Evolutionary conservation across 2,329 filamentous ascomycete genomes (phyloP), one percentile per base, ranked within the genome.

Genomic region (Diplodia scrobiculata): DNA sequence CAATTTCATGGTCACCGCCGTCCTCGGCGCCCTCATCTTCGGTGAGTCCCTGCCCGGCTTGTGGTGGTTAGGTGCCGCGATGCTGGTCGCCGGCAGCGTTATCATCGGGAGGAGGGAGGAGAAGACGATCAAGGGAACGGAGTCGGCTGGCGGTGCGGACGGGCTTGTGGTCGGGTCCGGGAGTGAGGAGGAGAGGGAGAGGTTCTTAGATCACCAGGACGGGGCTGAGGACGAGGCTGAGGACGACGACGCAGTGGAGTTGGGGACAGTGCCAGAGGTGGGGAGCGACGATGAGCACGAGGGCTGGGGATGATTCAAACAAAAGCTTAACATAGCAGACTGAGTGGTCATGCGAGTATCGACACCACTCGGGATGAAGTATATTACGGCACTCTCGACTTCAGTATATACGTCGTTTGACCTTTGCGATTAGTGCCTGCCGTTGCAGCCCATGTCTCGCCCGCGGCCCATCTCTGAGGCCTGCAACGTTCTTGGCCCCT

Each of bases 1-100:
- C 66, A 94, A 94, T 79, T 94, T 94, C 76, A 84, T 94, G 78
- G 78, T 92, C 68, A 93, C 91, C 0, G 91, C 91, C 7, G 69
- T 93, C 6, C 80, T 93, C 21, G 90, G 91, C 29, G 81, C 85
- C 59, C 76, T 85, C 67, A 86, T 94, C 70, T 94, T 94, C 76
- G 83, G 85, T 25, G 91, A 94, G 78, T 78, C 81, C 1, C 79
- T 94, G 32, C 89, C 90, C 0, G 86, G 85, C 10, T 78, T 92
- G 48, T 94, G 91, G 91, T 93, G 89, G 87, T 78, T 87, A 5
- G 91, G 91, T 13, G 91, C 91, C 0, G 80, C 84, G 3, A 77
- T 93, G 72, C 80, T 94, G 10, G 88, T 93, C 1, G 88, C 84
- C 0, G 91, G 91, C 2, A 92, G 91, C 69, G 89, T 94, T 51